phyloP scores from a whole-genome alignment of 306 rosid genomes.

The Vicia villosa region DNA sequence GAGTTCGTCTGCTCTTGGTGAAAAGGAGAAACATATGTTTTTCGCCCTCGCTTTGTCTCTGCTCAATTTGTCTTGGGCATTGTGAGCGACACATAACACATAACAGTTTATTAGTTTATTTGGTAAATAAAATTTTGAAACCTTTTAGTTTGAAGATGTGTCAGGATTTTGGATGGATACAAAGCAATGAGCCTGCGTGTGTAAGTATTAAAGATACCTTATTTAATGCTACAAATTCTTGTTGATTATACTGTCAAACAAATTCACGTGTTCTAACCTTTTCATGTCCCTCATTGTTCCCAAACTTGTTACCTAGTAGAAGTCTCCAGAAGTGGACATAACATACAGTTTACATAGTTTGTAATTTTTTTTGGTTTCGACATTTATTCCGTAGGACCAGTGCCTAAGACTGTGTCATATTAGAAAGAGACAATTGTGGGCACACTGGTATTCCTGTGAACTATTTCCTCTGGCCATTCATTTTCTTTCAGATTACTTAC shows the following conservation, averaged over 20 bases:
- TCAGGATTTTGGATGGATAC: background rate
- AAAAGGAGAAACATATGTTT: too few species aligned
- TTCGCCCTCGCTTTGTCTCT: too few species aligned
- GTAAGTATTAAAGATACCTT: background rate
- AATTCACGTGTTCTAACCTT: constrained; percentile 2
- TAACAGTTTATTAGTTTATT: too few species aligned
- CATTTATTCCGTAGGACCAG: constrained; percentile 55
- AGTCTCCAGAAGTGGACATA: constrained; percentile 9
- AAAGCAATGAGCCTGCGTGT: background rate
- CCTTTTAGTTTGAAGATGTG: background rate
- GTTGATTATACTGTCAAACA: background rate
- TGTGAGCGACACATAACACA: too few species aligned
- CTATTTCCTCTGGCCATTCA: constrained; percentile 67
- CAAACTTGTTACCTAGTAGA: background rate
- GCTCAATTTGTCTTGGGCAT: too few species aligned
- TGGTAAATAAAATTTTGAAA: background rate
- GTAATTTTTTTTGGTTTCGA: constrained; percentile 20
- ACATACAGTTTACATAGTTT: constrained; percentile 7
- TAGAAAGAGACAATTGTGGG: constrained; percentile 60
- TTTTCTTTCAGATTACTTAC: constrained; percentile 65
- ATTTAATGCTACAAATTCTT: background rate
- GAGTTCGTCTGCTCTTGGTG: too few species aligned
- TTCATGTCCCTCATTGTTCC: background rate
- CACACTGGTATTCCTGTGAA: constrained; percentile 71
- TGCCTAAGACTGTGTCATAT: constrained; percentile 48